These are phyloP conservation scores for Eragrostis curvula DNA, from an alignment of 176 grass and related monocot genomes.

Conservation along the genomic window DNA sequence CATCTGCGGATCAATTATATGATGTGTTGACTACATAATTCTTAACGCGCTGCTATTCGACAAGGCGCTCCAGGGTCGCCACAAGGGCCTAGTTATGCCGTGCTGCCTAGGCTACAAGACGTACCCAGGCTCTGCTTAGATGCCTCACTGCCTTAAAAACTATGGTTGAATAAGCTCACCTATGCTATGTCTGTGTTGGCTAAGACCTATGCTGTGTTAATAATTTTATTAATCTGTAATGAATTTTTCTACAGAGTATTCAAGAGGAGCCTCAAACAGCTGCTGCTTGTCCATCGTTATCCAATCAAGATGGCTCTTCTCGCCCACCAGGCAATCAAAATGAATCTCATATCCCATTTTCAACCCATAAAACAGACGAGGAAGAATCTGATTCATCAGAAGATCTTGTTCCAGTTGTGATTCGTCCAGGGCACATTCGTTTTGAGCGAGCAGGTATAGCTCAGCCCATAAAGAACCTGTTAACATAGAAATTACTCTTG, in stretches of 20 bases:
- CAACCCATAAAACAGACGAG: slow-evolving; percentile 42
- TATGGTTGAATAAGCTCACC: background rate
- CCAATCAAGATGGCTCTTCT: slow-evolving; percentile 37
- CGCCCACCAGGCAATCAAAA: slow-evolving; percentile 48
- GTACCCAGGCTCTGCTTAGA: background rate
- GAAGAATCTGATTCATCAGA: slow-evolving; percentile 60
- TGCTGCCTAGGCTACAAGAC: background rate
- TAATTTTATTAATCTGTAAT: slow-evolving; percentile 31
- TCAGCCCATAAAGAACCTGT: slow-evolving; percentile 25
- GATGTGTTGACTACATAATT: too few species aligned
- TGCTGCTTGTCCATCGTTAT: slow-evolving; percentile 37
- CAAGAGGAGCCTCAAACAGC: slow-evolving; percentile 41
- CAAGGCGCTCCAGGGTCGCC: too few species aligned
- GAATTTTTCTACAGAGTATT: slow-evolving; percentile 48
- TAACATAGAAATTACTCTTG: background rate
- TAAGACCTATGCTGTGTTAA: slow-evolving; percentile 6
- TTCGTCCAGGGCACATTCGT: slow-evolving; percentile 94
- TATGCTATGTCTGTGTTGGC: background rate
- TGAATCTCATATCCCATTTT: slow-evolving; percentile 19
- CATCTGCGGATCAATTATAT: background rate
- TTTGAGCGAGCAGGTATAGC: slow-evolving; percentile 79
- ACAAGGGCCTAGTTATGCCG: too few species aligned
- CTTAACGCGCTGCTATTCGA: too few species aligned
- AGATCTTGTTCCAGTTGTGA: slow-evolving; percentile 70
- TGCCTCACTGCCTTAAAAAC: background rate